Evolutionary conservation across 2,329 filamentous ascomycete genomes (phyloP), one percentile per base, ranked within the genome.

Genomic region (Pleomassaria siparia): DNA sequence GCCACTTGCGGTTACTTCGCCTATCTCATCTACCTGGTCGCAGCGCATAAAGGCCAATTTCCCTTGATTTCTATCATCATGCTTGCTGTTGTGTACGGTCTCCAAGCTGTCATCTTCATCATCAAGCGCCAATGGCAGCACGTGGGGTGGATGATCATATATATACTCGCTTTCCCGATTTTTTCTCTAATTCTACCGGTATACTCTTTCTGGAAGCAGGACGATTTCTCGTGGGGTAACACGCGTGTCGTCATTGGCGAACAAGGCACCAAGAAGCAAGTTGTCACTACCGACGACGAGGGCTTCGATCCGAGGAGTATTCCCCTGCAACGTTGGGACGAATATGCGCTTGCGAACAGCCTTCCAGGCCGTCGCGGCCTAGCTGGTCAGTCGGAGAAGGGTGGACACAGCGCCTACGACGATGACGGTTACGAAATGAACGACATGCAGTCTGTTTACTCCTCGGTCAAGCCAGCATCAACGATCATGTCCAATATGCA

Each of bases 131-230:
- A 97, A 73, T 99, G 94, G 94, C 91, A 99, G 70, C 92, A 97
- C 67, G 83, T 99, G 51, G 94, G 94, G 59, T 99, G 94, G 94
- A 97, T 99, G 91, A 87, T 99, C 57, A 97, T 99, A 67, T 99
- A 99, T 74, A 81, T 99, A 53, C 60, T 95, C n/a, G 94, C 94
- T 2, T 96, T 88, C 77, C 94, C 94, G 0, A 88, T 99, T 60
- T 96, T 92, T 77, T 94, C 87, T 3, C 89, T 99, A 62, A 69
- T 95, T 54, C 81, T 99, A 11, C 94, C 94, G 0, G 76, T 99
- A 54, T 99, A 97, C 77, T 96, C 92, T 0, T 99, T 99, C 86
- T 99, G 94, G 94, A 95, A 96, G 74, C 91, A 96, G 72, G 94
- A 99, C 73, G 92, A 99, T 75, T 99, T 99, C 80, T 86, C 86